phyloP scores from a whole-genome alignment of 306 rosid species.

The Vachellia pachyceras region DNA sequence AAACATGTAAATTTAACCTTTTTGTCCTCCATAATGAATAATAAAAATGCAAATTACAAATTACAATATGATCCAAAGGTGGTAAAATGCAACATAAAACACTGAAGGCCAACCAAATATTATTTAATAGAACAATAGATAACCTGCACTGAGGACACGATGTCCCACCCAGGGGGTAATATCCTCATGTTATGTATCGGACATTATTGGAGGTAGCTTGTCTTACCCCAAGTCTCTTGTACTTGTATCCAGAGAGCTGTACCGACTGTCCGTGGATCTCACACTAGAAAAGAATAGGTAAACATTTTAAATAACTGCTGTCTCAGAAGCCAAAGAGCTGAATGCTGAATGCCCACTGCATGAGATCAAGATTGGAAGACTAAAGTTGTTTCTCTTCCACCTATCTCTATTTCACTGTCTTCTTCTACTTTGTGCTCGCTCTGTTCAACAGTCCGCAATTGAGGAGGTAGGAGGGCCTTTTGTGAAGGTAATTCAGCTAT shows the following conservation, averaged over 20 bases:
- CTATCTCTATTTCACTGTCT: constrained; percentile 27
- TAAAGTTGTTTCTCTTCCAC: constrained; percentile 34
- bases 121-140: constrained; percentile 7
- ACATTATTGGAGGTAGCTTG: constrained; percentile 26
- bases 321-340: constrained; percentile 21
- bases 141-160: constrained; percentile 24
- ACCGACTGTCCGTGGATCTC: constrained; percentile 22
- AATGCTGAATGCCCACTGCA: constrained; percentile 15
- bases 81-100: constrained; percentile 31
- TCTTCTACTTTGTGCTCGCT: constrained; percentile 46
- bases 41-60: constrained; percentile 20
- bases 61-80: constrained; percentile 22
- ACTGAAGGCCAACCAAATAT: constrained; percentile 24
- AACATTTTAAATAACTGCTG: not conserved
- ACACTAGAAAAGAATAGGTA: constrained; percentile 33
- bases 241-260: constrained; percentile 32
- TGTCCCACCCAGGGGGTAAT: constrained; percentile 16
- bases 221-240: constrained; percentile 13
- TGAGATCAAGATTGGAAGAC: constrained; percentile 29
- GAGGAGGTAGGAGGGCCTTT: constrained; percentile 63
- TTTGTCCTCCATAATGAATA: constrained; percentile 7
- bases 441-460: constrained; percentile 50
- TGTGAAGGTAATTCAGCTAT: constrained; percentile 93
- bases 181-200: constrained; percentile 11
- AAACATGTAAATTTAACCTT: constrained; percentile 2